Conservation (phyloP, 1,284 basidiomycete genomes). For the Ceratobasidium sp. region DNA sequence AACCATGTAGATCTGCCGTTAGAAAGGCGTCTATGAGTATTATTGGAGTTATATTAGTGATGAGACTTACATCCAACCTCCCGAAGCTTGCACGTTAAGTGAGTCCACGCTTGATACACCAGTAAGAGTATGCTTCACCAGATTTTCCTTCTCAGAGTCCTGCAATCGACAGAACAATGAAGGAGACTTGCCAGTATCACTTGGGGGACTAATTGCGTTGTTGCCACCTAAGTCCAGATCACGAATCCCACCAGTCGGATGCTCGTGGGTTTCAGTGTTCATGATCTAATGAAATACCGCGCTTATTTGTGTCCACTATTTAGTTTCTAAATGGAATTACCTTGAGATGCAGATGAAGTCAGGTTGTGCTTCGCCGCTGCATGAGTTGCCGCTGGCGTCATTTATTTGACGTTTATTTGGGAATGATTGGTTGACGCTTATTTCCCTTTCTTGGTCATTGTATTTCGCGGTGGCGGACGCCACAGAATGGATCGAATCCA, state of each 20-base stretch:
- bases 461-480: too few species aligned
- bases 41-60: neutral
- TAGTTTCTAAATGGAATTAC: neutral
- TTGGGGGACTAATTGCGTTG: neutral
- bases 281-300: neutral
- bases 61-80: slow-evolving; percentile 11
- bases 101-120: too few species aligned
- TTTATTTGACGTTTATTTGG: too few species aligned
- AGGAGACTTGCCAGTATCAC: neutral
- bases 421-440: too few species aligned
- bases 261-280: too few species aligned
- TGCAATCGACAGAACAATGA: neutral
- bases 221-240: neutral
- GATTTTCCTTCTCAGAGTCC: neutral
- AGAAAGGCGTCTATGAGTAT: neutral
- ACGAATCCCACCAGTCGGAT: too few species aligned
- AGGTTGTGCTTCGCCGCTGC: neutral
- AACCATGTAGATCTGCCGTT: slow-evolving; percentile 7
- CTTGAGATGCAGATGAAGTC: neutral
- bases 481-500: too few species aligned
- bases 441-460: too few species aligned
- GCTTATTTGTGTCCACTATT: too few species aligned
- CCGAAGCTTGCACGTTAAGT: neutral
- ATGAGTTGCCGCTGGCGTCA: too few species aligned
- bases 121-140: neutral